Evolutionary conservation across 2,329 filamentous ascomycete species (phyloP), one percentile per base, ranked within the genome.

Genomic region (Aspergillus viridinutans): DNA sequence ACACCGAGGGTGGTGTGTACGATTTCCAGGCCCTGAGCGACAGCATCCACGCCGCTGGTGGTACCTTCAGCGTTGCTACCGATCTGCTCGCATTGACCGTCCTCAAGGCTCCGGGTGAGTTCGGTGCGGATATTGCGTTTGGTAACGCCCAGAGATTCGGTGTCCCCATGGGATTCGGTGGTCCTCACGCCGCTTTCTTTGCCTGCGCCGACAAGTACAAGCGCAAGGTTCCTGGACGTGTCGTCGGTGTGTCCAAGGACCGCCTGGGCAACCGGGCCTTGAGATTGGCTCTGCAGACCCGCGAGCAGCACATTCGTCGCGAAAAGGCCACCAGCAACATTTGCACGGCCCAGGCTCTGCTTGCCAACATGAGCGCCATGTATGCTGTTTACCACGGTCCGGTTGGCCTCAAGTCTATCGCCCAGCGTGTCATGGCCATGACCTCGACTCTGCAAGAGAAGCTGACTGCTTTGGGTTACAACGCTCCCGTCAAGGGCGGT

Each of bases 241-340:
- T 97, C 29, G 89, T 97, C 60, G 93, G 93, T 64, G 83, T 97
- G 3, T 96, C 93, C 52, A 96, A 95, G 75, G 93, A 97, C 71
- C 84, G 93, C 54, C 81, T 92, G 4, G 93, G 93, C 7, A 85
- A 90, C 61, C 87, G 83, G 12, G 93, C 92, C 4, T 86, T 95
- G 63, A 84, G 93, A 66, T 78, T 97, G 69, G 90, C 93, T 20
- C 79, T 97, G 53, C 93, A 97, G 77, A 97, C 93, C 9, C 83
- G 93, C 66, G 93, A 97, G 77, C 93, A 97, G 78, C 93, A 97
- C 73, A 97, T 97, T 72, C 85, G 93, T 63, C 85, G 93, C 69
- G 93, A 97, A 74, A 97, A 97, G 82, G 93, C 93, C 1, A 97
- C 93, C 1, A 96, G 92, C 80, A 97, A 97, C 71, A 92, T 97